phyloP scores from a whole-genome alignment of 352 stramenopile genomes.

The Phytophthora sp. region DNA sequence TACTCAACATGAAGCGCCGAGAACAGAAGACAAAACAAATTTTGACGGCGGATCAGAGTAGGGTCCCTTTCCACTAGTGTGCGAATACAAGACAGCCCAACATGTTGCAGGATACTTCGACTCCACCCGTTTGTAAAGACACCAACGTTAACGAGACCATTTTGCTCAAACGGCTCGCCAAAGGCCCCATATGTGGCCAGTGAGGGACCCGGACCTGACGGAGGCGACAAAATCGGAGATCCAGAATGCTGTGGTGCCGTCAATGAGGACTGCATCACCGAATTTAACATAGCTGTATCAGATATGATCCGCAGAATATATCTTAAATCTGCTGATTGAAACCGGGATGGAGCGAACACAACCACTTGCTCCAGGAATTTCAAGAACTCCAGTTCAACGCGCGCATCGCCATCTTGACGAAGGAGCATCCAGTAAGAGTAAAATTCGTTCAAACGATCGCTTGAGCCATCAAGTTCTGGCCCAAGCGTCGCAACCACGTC shows the following conservation, averaged over 20 bases:
- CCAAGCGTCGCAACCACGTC: conserved; percentile 67
- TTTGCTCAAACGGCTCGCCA: conserved; percentile 33
- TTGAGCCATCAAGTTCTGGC: conserved; percentile 52
- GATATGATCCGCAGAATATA: conserved; percentile 72
- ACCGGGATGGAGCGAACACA: conserved; percentile 73
- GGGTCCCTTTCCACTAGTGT: conserved; percentile 83
- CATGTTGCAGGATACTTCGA: conserved; percentile 72
- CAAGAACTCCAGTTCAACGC: conserved; percentile 80
- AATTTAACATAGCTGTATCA: conserved; percentile 42
- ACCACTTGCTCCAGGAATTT: conserved; percentile 87
- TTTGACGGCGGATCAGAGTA: conserved; percentile 59
- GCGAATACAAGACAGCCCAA: conserved; percentile 76
- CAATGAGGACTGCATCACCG: conserved; percentile 4
- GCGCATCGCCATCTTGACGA: conserved; percentile 68
- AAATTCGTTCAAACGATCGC: conserved; percentile 61
- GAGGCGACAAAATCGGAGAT: conserved; percentile 23
- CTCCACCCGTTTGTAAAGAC: conserved; percentile 57
- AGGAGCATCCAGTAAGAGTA: conserved; percentile 78
- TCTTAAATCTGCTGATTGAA: conserved; percentile 56
- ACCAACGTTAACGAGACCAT: conserved; percentile 44
- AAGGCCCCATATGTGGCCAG: conserved; percentile 26
- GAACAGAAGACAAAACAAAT: conserved; percentile 77
- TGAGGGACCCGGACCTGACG: conserved; percentile 17
- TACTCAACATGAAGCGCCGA: conserved; percentile 78
- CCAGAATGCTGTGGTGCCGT: conserved; percentile 15